Conservation (phyloP, 345 rosid species). For the Pelargonium nanum region DNA sequence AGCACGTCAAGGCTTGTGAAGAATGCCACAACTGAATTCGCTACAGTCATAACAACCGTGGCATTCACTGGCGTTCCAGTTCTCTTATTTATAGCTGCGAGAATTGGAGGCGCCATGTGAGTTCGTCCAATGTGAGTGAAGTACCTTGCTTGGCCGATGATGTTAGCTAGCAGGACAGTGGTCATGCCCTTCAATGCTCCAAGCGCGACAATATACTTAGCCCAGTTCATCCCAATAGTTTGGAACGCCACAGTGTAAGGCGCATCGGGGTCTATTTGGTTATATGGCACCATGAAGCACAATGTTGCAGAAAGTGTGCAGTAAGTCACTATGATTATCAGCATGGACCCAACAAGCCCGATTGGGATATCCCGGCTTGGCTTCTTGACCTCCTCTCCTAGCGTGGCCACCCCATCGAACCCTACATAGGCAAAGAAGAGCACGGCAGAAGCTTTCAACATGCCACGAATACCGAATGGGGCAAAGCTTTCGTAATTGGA, state of each 20-base stretch:
- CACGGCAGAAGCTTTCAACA: conserved; percentile 58
- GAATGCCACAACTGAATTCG: conserved; percentile 57
- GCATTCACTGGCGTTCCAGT: conserved; percentile 79
- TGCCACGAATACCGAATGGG: conserved; percentile 45
- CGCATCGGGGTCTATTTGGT: conserved; percentile 39
- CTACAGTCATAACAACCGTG: conserved; percentile 44
- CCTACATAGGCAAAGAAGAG: conserved; percentile 81
- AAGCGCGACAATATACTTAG: conserved; percentile 64
- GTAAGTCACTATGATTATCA: conserved; percentile 35
- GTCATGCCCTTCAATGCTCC: conserved; percentile 90
- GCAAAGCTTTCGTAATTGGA: conserved; percentile 41
- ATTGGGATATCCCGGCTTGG: conserved; percentile 73
- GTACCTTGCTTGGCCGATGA: conserved; percentile 75
- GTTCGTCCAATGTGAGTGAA: conserved; percentile 81
- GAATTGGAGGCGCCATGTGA: conserved; percentile 88
- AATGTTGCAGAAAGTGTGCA: conserved; percentile 48
- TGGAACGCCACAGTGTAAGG: conserved; percentile 70
- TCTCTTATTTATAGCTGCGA: conserved; percentile 45
- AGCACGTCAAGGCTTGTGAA: conserved; percentile 53
- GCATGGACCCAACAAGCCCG: conserved; percentile 77
- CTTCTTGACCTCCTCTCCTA: conserved; percentile 88
- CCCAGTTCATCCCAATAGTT: conserved; percentile 61
- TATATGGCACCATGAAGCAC: conserved; percentile 54
- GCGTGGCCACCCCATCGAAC: conserved; percentile 76
- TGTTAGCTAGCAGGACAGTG: conserved; percentile 57